Percentiles rank a stretch among this genome's conserved stretches.
These are phyloP conservation scores for Neocallimastix lanati DNA, from an alignment of 192 early-diverging fungal genomes.

Conservation along the genomic window DNA sequence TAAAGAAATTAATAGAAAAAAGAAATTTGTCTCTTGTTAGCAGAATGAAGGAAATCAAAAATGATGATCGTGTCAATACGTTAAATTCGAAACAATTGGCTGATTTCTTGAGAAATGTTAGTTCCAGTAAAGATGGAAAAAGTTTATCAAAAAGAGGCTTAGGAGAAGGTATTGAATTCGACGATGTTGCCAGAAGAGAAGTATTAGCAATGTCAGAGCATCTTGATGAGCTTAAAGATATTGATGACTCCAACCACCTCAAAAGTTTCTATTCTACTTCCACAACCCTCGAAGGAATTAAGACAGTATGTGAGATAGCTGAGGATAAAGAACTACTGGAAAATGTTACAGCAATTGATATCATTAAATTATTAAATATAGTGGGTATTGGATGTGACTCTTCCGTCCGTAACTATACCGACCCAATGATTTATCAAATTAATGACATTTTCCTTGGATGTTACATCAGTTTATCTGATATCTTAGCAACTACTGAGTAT, in stretches of 20 bases:
- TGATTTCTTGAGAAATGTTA: constrained; percentile 9
- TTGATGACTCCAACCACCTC: constrained; percentile 9
- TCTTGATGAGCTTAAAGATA: constrained; percentile 7
- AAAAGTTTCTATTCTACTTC: constrained; percentile 12
- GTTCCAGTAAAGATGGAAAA: constrained; percentile 6
- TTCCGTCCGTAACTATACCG: constrained; percentile 9
- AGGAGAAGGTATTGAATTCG: constrained; percentile 8
- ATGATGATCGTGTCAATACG: constrained; percentile 5
- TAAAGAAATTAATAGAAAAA: background rate
- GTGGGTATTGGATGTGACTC: constrained; percentile 10
- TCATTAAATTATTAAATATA: constrained; percentile 14
- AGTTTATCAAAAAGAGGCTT: constrained; percentile 9
- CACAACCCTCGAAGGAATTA: constrained; percentile 12
- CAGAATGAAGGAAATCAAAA: constrained; percentile 4
- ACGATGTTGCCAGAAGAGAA: constrained; percentile 5
- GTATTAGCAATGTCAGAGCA: constrained; percentile 7
- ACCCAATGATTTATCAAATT: constrained; percentile 10
- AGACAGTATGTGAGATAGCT: constrained; percentile 8
- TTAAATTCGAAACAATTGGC: constrained; percentile 13
- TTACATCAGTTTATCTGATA: constrained; percentile 5
- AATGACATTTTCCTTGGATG: constrained; percentile 8
- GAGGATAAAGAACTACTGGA: constrained; percentile 5
- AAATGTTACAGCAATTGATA: background rate
- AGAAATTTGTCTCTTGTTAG: background rate
- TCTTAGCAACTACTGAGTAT: constrained; percentile 5